phyloP scores from a whole-genome alignment of 2,329 filamentous ascomycete genomes.

The Ophiocordyceps polyrhachis-furcata region DNA sequence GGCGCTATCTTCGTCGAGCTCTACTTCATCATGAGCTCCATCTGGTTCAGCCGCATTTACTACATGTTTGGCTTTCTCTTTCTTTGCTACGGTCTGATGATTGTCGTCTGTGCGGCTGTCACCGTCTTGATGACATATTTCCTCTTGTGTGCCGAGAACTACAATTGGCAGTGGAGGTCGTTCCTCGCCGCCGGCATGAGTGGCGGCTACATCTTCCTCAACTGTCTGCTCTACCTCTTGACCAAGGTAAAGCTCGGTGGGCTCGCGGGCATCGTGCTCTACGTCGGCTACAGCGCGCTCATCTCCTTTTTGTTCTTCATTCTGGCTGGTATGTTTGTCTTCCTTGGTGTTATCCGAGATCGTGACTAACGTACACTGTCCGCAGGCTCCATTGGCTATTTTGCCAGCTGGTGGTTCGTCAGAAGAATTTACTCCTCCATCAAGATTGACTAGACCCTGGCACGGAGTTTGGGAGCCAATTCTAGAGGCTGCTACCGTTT shows the following conservation, averaged over 20 bases:
- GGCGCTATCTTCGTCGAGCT: conserved; percentile 95
- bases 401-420: conserved; percentile 86
- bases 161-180: conserved; percentile 96
- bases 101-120: conserved; percentile 80
- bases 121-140: conserved; percentile 95
- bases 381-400: conserved; percentile 83
- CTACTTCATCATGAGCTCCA: conserved; percentile 98
- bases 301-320: conserved; percentile 87
- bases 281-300: conserved; percentile 79
- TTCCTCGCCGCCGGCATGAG: conserved; percentile 86
- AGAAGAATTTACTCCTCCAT: conserved; percentile 92
- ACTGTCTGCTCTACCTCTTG: conserved; percentile 79
- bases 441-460: conserved; percentile 61
- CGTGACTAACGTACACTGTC: background rate
- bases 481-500: background rate
- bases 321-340: conserved; percentile 55
- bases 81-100: conserved; percentile 93
- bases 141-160: conserved; percentile 87
- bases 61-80: conserved; percentile 99
- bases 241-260: conserved; percentile 74
- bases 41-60: conserved; percentile 98
- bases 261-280: conserved; percentile 72
- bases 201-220: conserved; percentile 78
- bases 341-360: no score
- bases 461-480: background rate